Conservation (phyloP, 345 rosid species). For the Lumnitzera littorea region DNA sequence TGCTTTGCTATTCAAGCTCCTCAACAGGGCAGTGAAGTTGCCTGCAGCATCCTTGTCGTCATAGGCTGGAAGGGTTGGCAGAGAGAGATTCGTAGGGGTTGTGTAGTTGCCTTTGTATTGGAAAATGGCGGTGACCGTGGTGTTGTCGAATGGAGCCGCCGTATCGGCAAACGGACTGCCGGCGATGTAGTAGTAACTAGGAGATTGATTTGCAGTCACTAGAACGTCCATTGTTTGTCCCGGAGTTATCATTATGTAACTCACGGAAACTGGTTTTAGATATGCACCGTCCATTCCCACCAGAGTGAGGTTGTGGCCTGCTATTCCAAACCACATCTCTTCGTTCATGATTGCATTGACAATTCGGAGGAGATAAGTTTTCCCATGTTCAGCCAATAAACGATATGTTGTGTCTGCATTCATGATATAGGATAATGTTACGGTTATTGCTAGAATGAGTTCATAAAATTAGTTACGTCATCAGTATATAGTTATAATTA, state of each 20-base stretch:
- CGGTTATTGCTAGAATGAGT: neutral
- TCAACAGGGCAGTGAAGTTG: constrained; percentile 8
- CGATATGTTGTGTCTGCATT: constrained; percentile 21
- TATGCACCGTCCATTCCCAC: constrained; percentile 28
- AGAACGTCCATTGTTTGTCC: constrained; percentile 44
- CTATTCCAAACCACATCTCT: constrained; percentile 24
- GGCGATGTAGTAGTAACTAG: constrained; percentile 25
- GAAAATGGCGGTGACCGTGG: constrained; percentile 25
- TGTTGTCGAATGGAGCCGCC: constrained; percentile 11
- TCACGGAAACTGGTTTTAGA: constrained; percentile 8
- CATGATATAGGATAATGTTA: neutral
- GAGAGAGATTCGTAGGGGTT: constrained; percentile 13
- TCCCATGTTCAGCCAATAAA: constrained; percentile 10
- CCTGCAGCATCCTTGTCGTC: constrained; percentile 14
- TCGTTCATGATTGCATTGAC: constrained; percentile 24
- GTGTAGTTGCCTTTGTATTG: constrained; percentile 25
- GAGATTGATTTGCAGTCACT: constrained; percentile 25
- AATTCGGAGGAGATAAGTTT: constrained; percentile 25
- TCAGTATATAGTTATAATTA: too few species aligned
- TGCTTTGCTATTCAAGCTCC: constrained; percentile 11
- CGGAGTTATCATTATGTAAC: constrained; percentile 31
- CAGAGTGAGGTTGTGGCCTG: constrained; percentile 23
- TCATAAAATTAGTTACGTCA: too few species aligned
- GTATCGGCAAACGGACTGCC: constrained; percentile 21
- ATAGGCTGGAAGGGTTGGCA: constrained; percentile 20